Evolutionary conservation across 305 asterid genomes (phyloP).

Genomic region (Caryopteris hybrid): DNA sequence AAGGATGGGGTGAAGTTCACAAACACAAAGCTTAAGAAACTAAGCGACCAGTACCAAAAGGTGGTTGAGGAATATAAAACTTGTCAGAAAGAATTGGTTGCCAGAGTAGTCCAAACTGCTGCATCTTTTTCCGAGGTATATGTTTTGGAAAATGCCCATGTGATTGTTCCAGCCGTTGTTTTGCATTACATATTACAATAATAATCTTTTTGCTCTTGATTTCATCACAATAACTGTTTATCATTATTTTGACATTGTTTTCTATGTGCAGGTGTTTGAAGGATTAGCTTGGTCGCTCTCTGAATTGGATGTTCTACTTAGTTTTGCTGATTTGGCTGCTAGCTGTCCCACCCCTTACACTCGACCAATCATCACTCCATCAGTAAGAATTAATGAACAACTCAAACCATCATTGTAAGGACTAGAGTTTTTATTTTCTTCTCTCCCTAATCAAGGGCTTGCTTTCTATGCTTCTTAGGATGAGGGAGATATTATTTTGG

Average conservation of each 20-base stretch:
- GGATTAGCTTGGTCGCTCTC: slow-evolving; percentile 71
- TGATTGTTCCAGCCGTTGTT: slow-evolving; percentile 10
- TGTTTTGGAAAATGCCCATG: slow-evolving; percentile 7
- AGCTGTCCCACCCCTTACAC: slow-evolving; percentile 81
- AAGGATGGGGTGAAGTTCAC: slow-evolving; percentile 97
- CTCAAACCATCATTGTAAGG: slow-evolving; percentile 14
- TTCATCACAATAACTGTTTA: background rate
- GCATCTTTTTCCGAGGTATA: slow-evolving; percentile 84
- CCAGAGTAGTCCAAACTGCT: slow-evolving; percentile 86
- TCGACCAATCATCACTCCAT: slow-evolving; percentile 71
- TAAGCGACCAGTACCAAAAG: slow-evolving; percentile 85
- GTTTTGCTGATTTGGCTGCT: slow-evolving; percentile 98
- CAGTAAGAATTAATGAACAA: slow-evolving; percentile 45
- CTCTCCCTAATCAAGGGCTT: slow-evolving; percentile 5
- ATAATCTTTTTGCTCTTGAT: background rate
- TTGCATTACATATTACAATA: background rate
- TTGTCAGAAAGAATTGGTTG: slow-evolving; percentile 92
- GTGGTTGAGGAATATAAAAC: slow-evolving; percentile 78
- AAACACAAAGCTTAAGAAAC: slow-evolving; percentile 76
- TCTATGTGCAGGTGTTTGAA: slow-evolving; percentile 66
- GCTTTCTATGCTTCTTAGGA: slow-evolving; percentile 49
- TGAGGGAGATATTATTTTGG: slow-evolving; percentile 77
- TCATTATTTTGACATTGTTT: background rate
- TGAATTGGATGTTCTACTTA: slow-evolving; percentile 89
- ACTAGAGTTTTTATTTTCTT: background rate